These are phyloP conservation scores for Lentinula sp. DNA, from an alignment of 768 basidiomycete genomes.

Conservation along the genomic window DNA sequence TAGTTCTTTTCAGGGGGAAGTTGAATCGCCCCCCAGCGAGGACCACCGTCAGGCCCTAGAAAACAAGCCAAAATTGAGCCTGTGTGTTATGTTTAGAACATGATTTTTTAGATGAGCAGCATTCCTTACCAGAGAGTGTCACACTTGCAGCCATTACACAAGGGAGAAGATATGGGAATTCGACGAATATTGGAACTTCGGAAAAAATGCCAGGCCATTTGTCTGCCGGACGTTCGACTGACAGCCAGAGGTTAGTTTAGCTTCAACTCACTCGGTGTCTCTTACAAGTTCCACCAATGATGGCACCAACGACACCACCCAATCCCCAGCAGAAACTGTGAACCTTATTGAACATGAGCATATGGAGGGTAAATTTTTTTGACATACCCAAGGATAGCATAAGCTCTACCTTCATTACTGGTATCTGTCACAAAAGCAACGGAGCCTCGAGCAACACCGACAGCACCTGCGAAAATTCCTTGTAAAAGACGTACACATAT, in stretches of 20 bases:
- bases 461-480: conserved; percentile 88
- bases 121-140: conserved; percentile 56
- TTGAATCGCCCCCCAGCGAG: conserved; percentile 78
- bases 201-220: conserved; percentile 83
- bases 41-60: conserved; percentile 87
- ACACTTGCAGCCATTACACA: conserved; percentile 73
- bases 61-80: conserved; percentile 88
- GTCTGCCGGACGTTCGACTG: conserved; percentile 77
- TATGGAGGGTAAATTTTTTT: not conserved
- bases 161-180: conserved; percentile 89
- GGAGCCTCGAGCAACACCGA: conserved; percentile 90
- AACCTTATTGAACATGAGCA: not conserved
- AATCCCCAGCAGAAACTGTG: conserved; percentile 91
- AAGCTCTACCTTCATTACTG: conserved; percentile 91
- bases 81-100: conserved; percentile 19
- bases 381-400: conserved; percentile 80
- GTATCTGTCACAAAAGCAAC: conserved; percentile 85
- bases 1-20: conserved; percentile 71
- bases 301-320: conserved; percentile 88
- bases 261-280: not conserved
- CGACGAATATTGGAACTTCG: conserved; percentile 57
- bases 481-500: conserved; percentile 83
- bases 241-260: conserved; percentile 10
- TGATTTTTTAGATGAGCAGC: not conserved
- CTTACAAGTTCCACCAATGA: conserved; percentile 75